Base-by-base conservation (phyloP, 1,284 basidiomycete genomes). In the Ustilago crameri region DNA sequence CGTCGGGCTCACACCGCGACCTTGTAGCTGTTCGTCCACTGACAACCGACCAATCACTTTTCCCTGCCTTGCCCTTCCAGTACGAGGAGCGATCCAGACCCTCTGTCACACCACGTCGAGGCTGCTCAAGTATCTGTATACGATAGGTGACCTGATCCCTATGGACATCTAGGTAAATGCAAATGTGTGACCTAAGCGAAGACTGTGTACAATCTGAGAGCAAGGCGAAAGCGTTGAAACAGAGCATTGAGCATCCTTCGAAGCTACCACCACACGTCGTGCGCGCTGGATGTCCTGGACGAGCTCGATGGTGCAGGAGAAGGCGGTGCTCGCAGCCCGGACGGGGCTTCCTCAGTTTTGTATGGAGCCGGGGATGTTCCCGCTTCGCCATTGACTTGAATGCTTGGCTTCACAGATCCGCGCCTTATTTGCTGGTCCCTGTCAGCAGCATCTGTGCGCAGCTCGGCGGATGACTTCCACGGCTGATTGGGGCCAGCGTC, bases 191-290 rank as follows among this genome's bases (percentile, higher is more conserved):
- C 7, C 5, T 30, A 12, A 42, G 22, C 10, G 7, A 12, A 42
- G 20, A 22, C 10, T 22, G 40, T 20, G n/a, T 18, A 22, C 14
- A 22, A n/a, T 22, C 8, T 14, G 40, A 10, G 18, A 23, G 20
- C 20, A 42, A 22, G 18, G 22, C 7, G 9, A 7, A n/a, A 14
- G 40, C 22, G 12, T 23, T 27, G 26, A 50, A 30, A 15, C 9
- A 4, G 18, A 43, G 34, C 23, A 7, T 14, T n/a, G 17, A 23
- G 20, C 38, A 18, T 15, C 9, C 15, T n/a, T 22, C 9, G 20
- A 30, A 34, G 41, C 37, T 46, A 67, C 64, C 64, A 67, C 64
- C 64, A 67, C 10, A 61, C 49, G 26, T 67, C 58, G 38, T 26
- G 50, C n/a, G 47, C 54, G 18, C 48, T 47, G 15, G 58, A 56